Base-by-base conservation (phyloP, 257 asterid species). In the Nicotiana sylvestris region DNA sequence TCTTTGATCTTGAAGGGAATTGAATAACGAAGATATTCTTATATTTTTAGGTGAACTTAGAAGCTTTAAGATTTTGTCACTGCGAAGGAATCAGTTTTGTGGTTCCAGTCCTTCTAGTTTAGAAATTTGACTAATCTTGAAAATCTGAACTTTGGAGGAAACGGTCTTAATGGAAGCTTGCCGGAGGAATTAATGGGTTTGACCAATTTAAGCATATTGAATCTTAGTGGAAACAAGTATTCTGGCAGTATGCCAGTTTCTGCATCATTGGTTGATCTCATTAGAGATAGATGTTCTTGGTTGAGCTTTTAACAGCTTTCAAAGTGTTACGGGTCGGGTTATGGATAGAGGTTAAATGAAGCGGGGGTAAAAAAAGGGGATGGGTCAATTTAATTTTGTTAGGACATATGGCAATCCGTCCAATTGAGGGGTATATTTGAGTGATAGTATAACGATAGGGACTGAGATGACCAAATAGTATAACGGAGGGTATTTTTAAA, bases 1-100 rank as follows among this genome's bases (percentile, higher is more conserved):
- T 77, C 88, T n/a, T 91, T 83, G 91, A 92, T 90, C 90, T 92
- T 35, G 95, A 87, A 39, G 95, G 91, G 32, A 91, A 92, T 83
- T 83, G 25, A 17, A 83, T 91, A 46, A 74, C 77, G 4, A 93
- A 4, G 85, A 83, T 7, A 29, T 91, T 85, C 94, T 94, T 46
- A 74, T 60, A 11, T 86, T 86, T 76, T 77, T 89, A 12, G 80
- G 81, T 7, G 88, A 86, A 33, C 32, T 92, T 33, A 88, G 64
- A 74, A 85, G 74, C 56, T 84, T 92, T 77, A 86, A 68, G 81
- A 77, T 83, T 27, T 80, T 92, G 37, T 82, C 86, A 21, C 85
- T 92, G 6, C 93, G 92, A 49, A 88, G 92, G 21, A 92, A 89
- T 86, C 82, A 77, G 60, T 90, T 91, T 78, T 86, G 86, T 3